Base-by-base conservation (phyloP, 371 early-diverging fungal species). In the Actinomucor elegans region DNA sequence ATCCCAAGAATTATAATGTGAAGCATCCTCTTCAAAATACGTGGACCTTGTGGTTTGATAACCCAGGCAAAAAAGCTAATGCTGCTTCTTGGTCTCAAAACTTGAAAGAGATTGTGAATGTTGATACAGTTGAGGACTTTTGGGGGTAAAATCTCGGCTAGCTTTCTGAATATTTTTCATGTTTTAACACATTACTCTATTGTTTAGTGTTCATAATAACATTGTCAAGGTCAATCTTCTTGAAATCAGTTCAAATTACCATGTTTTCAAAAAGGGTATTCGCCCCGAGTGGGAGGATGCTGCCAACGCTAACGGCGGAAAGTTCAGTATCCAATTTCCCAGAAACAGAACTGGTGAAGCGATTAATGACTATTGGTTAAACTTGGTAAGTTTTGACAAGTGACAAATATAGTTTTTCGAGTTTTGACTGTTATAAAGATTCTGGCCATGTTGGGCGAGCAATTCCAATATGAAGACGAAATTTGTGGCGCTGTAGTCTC, bases 261-360 rank as follows among this genome's bases (percentile, higher is more conserved):
- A 97, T 64, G 70, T 99, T 47, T 99, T 99, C 85, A 93, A 93
- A 71, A 81, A 90, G 43, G 97, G 94, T 15, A 85, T 99, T 52
- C 85, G 87, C 69, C 99, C 99, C 8, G 90, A 89, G 89, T 99
- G 99, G 99, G 99, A 99, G 75, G 99, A 99, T 69, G 67, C 83
- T 8, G 87, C 74, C 37, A 99, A 99, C 80, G 83, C 77, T 27
- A 78, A 91, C 27, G 99, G 99, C 56, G 99, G 99, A 38, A 94
- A 95, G 69, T 96, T 98, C 91, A 87, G 92, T 46, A 68, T 92
- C 40, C 88, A 90, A 57, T 69, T 97, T 40, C 81, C 77, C 29
- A 84, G 89, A 66, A 65, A 68, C 38, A 61, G 65, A 69, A 80
- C 78, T 18, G 89, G 80, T 51, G 73, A 78, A 31, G 86, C 90